phyloP scores from a whole-genome alignment of 108 stramenopile genomes.

The Schizochytrium sp. region DNA sequence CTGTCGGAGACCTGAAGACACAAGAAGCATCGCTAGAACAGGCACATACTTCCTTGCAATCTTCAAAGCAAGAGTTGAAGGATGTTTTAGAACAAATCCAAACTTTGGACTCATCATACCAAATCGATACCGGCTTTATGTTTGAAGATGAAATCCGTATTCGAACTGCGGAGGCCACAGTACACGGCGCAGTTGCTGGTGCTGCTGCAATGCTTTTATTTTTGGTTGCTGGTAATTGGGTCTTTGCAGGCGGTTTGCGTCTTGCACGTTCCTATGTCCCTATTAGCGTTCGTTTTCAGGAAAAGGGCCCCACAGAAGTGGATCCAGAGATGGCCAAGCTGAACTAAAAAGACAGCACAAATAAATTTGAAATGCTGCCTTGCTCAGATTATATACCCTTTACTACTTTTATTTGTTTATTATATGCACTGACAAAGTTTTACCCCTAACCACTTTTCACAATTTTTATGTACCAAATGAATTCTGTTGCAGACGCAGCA shows the following conservation, averaged over 20 bases:
- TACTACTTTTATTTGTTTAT: too few relatives aligned
- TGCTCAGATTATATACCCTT: too few relatives aligned
- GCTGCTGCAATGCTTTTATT: conserved; percentile 55
- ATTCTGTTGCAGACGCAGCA: too few relatives aligned
- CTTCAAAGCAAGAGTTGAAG: neutral
- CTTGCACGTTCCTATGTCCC: conserved; percentile 42
- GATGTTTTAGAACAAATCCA: conserved; percentile 36
- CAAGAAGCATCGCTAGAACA: neutral
- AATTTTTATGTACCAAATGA: too few relatives aligned
- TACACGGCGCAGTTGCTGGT: conserved; percentile 54
- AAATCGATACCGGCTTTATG: neutral
- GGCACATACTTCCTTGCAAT: neutral
- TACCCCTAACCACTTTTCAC: too few relatives aligned
- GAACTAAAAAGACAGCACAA: neutral
- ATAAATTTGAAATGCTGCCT: too few relatives aligned
- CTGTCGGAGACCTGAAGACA: conserved; percentile 45
- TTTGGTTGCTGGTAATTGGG: conserved; percentile 51
- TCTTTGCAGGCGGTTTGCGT: conserved; percentile 8
- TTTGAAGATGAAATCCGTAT: conserved; percentile 5
- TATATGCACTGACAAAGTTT: too few relatives aligned
- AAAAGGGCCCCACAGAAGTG: neutral
- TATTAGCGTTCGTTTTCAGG: conserved; percentile 12
- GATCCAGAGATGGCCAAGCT: neutral
- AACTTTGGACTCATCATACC: neutral
- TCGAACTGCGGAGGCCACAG: conserved; percentile 28